These are phyloP conservation scores for Tardiomyces blankii DNA, from an alignment of 1,139 yeast species.

Conservation along the genomic window DNA sequence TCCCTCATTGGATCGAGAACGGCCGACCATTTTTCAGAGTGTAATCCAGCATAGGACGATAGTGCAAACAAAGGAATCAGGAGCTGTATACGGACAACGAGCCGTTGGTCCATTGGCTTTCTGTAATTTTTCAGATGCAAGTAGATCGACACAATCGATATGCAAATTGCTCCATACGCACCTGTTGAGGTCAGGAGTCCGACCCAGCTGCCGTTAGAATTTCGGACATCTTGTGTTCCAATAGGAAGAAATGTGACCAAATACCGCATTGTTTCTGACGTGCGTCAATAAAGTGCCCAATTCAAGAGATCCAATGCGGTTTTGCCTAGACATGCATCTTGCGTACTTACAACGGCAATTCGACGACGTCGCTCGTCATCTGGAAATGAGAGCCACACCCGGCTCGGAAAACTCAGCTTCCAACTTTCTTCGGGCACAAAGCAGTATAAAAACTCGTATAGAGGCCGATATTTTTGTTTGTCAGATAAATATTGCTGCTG, in stretches of 20 bases:
- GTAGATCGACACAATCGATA: conserved; percentile 37
- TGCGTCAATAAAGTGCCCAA: too few species aligned
- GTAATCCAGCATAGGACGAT: conserved; percentile 46
- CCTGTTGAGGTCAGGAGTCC: conserved; percentile 1
- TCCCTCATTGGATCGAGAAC: conserved; percentile 75
- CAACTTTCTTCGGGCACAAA: not conserved
- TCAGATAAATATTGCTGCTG: too few species aligned
- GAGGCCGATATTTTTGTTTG: too few species aligned
- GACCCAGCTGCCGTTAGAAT: not conserved
- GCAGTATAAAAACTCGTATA: too few species aligned
- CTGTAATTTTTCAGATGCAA: conserved; percentile 61
- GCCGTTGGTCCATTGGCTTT: conserved; percentile 79
- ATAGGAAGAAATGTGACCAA: conserved; percentile 1
- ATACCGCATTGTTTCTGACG: too few species aligned
- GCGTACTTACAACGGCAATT: conserved; percentile 25
- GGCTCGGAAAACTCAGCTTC: conserved; percentile 3
- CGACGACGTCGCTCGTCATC: conserved; percentile 53
- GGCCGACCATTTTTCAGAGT: conserved; percentile 20
- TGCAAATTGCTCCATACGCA: conserved; percentile 24
- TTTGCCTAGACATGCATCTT: too few species aligned
- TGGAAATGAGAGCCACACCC: conserved; percentile 37
- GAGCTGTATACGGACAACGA: conserved; percentile 68
- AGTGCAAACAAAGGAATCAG: conserved; percentile 44
- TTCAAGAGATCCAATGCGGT: too few species aligned
- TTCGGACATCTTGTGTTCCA: too few species aligned